phyloP scores from a whole-genome alignment of 192 early-diverging fungal species.

The Entophlyctis helioformis region DNA sequence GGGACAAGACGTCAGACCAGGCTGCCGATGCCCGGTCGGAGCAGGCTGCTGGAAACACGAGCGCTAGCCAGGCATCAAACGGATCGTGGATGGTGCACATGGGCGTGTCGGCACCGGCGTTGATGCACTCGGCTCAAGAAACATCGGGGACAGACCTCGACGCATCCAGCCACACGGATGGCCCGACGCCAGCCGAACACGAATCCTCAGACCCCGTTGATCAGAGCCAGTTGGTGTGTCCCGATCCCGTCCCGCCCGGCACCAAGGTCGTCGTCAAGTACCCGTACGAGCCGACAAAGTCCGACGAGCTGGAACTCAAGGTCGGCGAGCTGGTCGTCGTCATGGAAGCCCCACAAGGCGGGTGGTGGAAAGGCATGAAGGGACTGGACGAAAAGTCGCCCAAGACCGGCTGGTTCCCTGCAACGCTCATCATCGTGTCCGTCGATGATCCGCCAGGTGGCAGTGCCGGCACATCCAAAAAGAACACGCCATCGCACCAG shows the following conservation, averaged over 20 bases:
- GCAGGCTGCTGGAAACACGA: too few relatives aligned
- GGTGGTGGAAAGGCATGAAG: constrained; percentile 46
- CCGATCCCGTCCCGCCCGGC: constrained; percentile 25
- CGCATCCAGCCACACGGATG: too few relatives aligned
- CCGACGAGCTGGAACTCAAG: constrained; percentile 36
- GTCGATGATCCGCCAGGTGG: constrained; percentile 9
- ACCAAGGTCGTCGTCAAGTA: constrained; percentile 21
- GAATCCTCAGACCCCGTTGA: not conserved
- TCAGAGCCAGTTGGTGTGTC: too few relatives aligned
- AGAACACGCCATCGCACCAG: too few relatives aligned
- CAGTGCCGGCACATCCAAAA: too few relatives aligned
- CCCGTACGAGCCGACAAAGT: constrained; percentile 23
- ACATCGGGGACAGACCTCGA: too few relatives aligned
- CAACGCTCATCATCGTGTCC: constrained; percentile 19
- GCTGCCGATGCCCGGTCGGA: not conserved
- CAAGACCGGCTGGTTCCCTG: constrained; percentile 38
- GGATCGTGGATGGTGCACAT: too few relatives aligned
- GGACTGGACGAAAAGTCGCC: constrained; percentile 28
- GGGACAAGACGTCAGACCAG: not conserved
- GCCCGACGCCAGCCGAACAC: not conserved
- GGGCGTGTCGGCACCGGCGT: too few relatives aligned
- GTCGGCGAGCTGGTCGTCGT: constrained; percentile 30
- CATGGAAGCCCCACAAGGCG: constrained; percentile 37
- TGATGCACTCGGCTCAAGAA: too few relatives aligned
- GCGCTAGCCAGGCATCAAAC: too few relatives aligned